These are phyloP conservation scores for Boletales sp. DNA, from an alignment of 768 basidiomycete species.

Conservation along the genomic window DNA sequence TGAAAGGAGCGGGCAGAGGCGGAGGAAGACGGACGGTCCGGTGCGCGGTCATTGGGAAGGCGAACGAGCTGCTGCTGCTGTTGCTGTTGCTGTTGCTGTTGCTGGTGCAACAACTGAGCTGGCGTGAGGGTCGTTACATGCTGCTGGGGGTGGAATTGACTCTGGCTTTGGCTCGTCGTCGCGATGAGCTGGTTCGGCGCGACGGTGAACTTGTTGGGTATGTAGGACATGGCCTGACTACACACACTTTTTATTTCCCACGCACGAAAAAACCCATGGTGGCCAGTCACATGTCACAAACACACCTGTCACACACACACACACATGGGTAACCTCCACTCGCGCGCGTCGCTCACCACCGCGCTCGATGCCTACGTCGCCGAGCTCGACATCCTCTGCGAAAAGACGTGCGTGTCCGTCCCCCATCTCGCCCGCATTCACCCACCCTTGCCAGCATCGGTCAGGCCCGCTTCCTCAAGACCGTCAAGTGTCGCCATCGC, in stretches of 20 bases:
- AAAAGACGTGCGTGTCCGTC: slow-evolving; percentile 66
- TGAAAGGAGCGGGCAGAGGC: slow-evolving; percentile 28
- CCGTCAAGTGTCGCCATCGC: slow-evolving; percentile 82
- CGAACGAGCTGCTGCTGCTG: too few relatives aligned
- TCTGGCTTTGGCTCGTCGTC: slow-evolving; percentile 1
- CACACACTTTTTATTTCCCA: neutral
- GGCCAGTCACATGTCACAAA: too few relatives aligned
- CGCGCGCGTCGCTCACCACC: slow-evolving; percentile 66
- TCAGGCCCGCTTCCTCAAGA: slow-evolving; percentile 51
- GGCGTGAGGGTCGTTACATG: slow-evolving; percentile 30
- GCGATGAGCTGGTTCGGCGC: slow-evolving; percentile 25
- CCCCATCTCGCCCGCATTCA: too few relatives aligned
- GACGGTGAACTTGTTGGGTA: slow-evolving; percentile 2
- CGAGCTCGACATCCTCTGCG: slow-evolving; percentile 89
- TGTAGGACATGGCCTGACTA: neutral
- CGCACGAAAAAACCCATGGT: neutral
- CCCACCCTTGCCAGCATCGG: slow-evolving; percentile 18
- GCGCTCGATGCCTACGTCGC: slow-evolving; percentile 89
- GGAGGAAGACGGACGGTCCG: slow-evolving; percentile 28
- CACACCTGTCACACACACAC: too few relatives aligned
- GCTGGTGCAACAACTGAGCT: slow-evolving; percentile 35
- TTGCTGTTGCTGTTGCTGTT: slow-evolving; percentile 4
- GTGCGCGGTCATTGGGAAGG: slow-evolving; percentile 1
- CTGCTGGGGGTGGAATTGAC: neutral
- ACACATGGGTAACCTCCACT: slow-evolving; percentile 73